phyloP scores from a whole-genome alignment of 208 protist genomes.

The Trypanosoma brucei region DNA sequence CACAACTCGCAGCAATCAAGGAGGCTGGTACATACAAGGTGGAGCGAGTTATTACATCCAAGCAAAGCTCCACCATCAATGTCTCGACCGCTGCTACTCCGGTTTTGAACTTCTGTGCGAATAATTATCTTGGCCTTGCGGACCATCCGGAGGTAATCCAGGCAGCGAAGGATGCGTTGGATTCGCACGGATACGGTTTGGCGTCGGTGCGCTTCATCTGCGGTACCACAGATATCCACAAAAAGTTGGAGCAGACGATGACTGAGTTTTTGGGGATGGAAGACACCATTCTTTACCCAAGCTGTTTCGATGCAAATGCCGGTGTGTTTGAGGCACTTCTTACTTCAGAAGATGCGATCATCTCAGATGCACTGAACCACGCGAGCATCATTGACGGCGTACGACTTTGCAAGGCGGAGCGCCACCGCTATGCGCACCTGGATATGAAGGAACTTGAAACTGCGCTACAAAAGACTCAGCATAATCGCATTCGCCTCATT shows the following conservation, averaged over 20 bases:
- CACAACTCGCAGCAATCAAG: conserved; percentile 32
- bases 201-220: conserved; percentile 88
- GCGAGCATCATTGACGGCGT: conserved; percentile 91
- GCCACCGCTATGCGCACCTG: conserved; percentile 49
- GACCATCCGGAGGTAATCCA: conserved; percentile 60
- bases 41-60: conserved; percentile 72
- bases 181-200: conserved; percentile 73
- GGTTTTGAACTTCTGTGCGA: conserved; percentile 90
- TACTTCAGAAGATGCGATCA: conserved; percentile 61
- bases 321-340: conserved; percentile 85
- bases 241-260: conserved; percentile 70
- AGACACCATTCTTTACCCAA: conserved; percentile 85
- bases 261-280: conserved; percentile 62
- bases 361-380: conserved; percentile 83
- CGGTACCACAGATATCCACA: conserved; percentile 86
- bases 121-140: conserved; percentile 87
- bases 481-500: conserved; percentile 66
- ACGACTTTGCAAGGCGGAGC: conserved; percentile 72
- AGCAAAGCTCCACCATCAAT: conserved; percentile 44
- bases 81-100: conserved; percentile 21
- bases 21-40: conserved; percentile 72
- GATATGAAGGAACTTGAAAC: conserved; percentile 79
- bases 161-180: conserved; percentile 59
- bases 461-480: conserved; percentile 43
- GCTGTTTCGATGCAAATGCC: conserved; percentile 90